Evolutionary conservation across 805 yeast genomes (phyloP).

Genomic region (Sugiyamaella boreocaroliniensis): DNA sequence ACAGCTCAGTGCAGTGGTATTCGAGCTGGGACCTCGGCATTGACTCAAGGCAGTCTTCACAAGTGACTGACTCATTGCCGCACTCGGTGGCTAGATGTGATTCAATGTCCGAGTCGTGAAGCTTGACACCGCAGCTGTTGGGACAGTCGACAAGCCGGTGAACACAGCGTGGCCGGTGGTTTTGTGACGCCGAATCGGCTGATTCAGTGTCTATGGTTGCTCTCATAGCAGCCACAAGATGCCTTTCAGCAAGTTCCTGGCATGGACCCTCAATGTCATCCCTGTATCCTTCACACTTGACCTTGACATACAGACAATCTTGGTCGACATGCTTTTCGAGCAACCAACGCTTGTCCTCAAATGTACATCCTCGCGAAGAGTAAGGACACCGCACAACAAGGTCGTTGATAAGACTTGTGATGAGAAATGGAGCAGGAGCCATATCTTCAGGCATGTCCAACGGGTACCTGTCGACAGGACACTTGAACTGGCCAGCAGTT

Average conservation of each 20-base stretch:
- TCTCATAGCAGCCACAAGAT: neutral
- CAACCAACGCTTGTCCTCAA: conserved; percentile 55
- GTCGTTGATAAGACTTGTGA: conserved; percentile 56
- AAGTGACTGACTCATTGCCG: conserved; percentile 2
- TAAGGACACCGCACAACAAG: conserved; percentile 51
- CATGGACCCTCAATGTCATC: conserved; percentile 19
- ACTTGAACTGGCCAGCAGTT: conserved; percentile 24
- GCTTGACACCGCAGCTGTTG: conserved; percentile 15
- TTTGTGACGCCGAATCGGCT: neutral
- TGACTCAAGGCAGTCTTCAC: conserved; percentile 15
- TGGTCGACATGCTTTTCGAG: conserved; percentile 42
- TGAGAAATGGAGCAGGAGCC: conserved; percentile 45
- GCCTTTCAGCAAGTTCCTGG: conserved; percentile 9
- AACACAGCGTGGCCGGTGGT: conserved; percentile 10
- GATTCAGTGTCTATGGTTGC: neutral
- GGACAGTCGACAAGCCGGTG: conserved; percentile 22
- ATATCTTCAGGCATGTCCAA: conserved; percentile 33
- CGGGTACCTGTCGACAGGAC: conserved; percentile 58
- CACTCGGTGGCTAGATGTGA: conserved; percentile 17
- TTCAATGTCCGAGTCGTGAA: conserved; percentile 11
- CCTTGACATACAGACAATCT: conserved; percentile 36
- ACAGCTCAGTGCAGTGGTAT: conserved; percentile 14
- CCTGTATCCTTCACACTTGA: conserved; percentile 31
- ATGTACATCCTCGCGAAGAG: conserved; percentile 45
- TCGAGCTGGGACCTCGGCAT: conserved; percentile 14